Evolutionary conservation across 2,329 filamentous ascomycete genomes (phyloP), one percentile per base, ranked within the genome.

Genomic region (Exophiala oligosperma): DNA sequence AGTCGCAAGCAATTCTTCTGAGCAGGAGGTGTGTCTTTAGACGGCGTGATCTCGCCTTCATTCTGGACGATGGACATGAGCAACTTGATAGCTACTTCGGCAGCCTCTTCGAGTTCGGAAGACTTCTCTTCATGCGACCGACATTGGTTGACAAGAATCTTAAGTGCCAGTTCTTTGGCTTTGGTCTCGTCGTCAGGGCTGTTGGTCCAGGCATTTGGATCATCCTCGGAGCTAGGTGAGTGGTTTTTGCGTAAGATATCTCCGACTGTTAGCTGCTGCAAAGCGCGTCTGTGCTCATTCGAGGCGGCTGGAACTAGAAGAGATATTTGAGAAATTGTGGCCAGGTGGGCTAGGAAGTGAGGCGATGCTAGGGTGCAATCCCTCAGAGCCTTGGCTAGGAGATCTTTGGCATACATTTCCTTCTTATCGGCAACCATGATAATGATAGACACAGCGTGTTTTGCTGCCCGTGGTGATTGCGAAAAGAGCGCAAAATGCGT

Each of bases 391-490:
- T 88, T 89, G 55, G 88, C 84, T 6, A 97, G 75, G 9, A 99
- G 81, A 66, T 95, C 92, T 53, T 88, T 92, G 6, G 91, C 90
- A 59, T 91, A 90, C 77, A 95, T 88, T 69, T 92, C 89, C 72
- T 91, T 94, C 66, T 85, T 85, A 51, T 92, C 86, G 23, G 86
- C 80, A 8, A 87, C 87, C 37, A 90, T 87, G 74, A 96, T 85
- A 54, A 99, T 81, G 64, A 99, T 92, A 28, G 91, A 92, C 49
- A 97, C 86, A 0, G 94, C 94, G 75, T 97, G 92, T 74, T 99
- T 99, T 23, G 93, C 91, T 7, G 91, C 90, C 70, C 88, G 87
- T 9, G 90, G 84, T 2, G 92, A 93, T 24, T 83, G 83, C 23
- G 93, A 93, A 68, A 90, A 89, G 21, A 93, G 81, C 1, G 92